Percentiles rank a stretch among this genome's conserved stretches.
Evolutionary conservation across 192 early-diverging fungal genomes (phyloP).

Genomic region (Coemansia sp.): DNA sequence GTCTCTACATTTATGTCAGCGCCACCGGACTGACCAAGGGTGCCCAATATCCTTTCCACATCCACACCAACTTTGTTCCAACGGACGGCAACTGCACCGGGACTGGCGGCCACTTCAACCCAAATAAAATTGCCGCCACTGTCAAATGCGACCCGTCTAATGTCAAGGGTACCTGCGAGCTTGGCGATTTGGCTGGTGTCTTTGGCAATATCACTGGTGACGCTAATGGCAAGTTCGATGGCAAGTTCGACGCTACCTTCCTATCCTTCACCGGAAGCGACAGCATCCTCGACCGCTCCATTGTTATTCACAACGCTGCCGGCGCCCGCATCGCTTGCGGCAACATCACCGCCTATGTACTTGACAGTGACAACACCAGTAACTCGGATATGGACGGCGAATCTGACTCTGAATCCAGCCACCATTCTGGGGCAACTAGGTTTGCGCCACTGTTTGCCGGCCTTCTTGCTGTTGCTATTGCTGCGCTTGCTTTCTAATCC

Average conservation of each 20-base stretch:
- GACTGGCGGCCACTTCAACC: conserved; percentile 54
- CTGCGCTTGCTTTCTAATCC: conserved; percentile 3
- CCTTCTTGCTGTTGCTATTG: not conserved
- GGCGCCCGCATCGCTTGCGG: conserved; percentile 60
- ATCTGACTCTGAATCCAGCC: not conserved
- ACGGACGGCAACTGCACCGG: conserved; percentile 53
- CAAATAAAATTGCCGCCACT: conserved; percentile 22
- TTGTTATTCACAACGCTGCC: conserved; percentile 61
- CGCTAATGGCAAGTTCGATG: conserved; percentile 19
- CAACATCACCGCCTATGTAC: conserved; percentile 52
- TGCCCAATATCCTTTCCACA: conserved; percentile 48
- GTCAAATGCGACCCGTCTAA: conserved; percentile 34
- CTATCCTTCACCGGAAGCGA: conserved; percentile 50
- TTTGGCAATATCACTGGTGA: conserved; percentile 55
- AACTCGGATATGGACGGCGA: not conserved
- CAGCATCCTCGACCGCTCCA: conserved; percentile 58
- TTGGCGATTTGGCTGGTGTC: conserved; percentile 62
- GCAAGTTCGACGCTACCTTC: conserved; percentile 36
- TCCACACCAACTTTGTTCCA: conserved; percentile 44
- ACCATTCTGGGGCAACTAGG: not conserved
- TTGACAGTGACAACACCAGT: conserved; percentile 17
- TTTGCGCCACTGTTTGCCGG: conserved; percentile 5
- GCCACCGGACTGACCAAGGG: conserved; percentile 32
- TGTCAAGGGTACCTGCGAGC: conserved; percentile 52
- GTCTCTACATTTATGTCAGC: conserved; percentile 31